These are phyloP conservation scores for Panicum virgatum DNA, from an alignment of 202 grass and related monocot genomes.

Conservation along the genomic window DNA sequence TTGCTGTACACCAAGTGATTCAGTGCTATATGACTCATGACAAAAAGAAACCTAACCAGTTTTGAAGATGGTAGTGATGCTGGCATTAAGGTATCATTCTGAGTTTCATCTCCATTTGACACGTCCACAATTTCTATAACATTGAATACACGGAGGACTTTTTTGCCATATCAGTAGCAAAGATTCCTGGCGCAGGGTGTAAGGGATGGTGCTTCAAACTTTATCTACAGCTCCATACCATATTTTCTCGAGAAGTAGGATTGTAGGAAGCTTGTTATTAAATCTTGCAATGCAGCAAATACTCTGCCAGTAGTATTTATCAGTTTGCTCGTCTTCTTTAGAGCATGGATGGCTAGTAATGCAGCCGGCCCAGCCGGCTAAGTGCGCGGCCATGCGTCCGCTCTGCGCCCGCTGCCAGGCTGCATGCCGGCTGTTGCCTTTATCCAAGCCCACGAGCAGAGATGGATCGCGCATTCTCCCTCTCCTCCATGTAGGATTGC, in stretches of 20 bases:
- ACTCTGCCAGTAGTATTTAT: constrained; percentile 31
- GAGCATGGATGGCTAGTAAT: no score
- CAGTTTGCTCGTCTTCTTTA: constrained; percentile 84
- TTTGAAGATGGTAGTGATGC: constrained; percentile 56
- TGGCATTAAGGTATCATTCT: constrained; percentile 34
- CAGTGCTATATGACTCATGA: constrained; percentile 80
- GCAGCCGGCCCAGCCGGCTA: no score
- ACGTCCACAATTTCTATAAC: constrained; percentile 31
- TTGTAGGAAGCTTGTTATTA: no score
- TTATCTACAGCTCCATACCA: constrained; percentile 89
- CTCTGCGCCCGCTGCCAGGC: no score
- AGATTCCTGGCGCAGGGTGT: constrained; percentile 79
- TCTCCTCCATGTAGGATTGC: no score
- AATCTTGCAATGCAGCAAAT: no score
- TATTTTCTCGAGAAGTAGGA: constrained; percentile 75
- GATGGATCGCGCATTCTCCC: no score
- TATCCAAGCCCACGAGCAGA: no score
- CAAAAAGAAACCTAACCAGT: constrained; percentile 86
- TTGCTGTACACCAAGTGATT: constrained; percentile 95
- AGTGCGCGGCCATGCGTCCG: no score
- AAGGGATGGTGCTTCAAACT: constrained; percentile 68
- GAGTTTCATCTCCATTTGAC: constrained; percentile 43
- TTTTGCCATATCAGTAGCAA: constrained; percentile 78
- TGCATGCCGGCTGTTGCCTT: no score
- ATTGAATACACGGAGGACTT: constrained; percentile 69